Conservation (phyloP, 345 rosid genomes). For the Eucalyptus curtisii region DNA sequence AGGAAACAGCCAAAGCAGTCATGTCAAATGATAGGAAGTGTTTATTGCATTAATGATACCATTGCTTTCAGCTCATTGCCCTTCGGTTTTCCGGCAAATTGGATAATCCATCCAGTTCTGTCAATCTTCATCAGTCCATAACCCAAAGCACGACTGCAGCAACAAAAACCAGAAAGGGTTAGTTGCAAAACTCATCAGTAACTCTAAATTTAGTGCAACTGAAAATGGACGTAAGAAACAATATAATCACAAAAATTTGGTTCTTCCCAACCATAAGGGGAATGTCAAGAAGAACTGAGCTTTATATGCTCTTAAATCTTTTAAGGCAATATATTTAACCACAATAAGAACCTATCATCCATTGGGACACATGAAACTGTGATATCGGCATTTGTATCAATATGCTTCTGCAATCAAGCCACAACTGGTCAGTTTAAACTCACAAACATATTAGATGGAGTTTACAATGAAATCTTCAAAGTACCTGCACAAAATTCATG, state of each 20-base stretch:
- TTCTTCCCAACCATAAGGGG: not conserved
- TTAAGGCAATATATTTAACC: not conserved
- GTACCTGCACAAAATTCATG: constrained; percentile 75
- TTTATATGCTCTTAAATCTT: not conserved
- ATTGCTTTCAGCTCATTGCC: constrained; percentile 66
- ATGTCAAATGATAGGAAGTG: not conserved
- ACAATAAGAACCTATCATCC: constrained; percentile 41
- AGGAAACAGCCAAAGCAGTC: not conserved
- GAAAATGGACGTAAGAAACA: not conserved
- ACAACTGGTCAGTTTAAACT: not conserved
- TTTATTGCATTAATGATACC: constrained; percentile 18
- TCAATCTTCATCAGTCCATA: constrained; percentile 82
- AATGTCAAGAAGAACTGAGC: not conserved
- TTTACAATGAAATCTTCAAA: not conserved
- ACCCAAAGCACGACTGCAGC: constrained; percentile 76
- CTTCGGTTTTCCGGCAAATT: constrained; percentile 79
- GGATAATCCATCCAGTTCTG: constrained; percentile 48
- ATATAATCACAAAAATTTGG: not conserved
- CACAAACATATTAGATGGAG: not conserved
- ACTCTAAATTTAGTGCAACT: not conserved
- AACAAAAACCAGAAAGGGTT: not conserved
- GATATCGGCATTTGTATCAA: constrained; percentile 71
- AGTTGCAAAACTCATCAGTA: not conserved
- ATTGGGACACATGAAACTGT: constrained; percentile 76
- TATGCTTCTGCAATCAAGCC: constrained; percentile 41